Evolutionary conservation across 2,329 filamentous ascomycete genomes (phyloP), one percentile per base, ranked within the genome.

Genomic region (Aspergillus nomiae): DNA sequence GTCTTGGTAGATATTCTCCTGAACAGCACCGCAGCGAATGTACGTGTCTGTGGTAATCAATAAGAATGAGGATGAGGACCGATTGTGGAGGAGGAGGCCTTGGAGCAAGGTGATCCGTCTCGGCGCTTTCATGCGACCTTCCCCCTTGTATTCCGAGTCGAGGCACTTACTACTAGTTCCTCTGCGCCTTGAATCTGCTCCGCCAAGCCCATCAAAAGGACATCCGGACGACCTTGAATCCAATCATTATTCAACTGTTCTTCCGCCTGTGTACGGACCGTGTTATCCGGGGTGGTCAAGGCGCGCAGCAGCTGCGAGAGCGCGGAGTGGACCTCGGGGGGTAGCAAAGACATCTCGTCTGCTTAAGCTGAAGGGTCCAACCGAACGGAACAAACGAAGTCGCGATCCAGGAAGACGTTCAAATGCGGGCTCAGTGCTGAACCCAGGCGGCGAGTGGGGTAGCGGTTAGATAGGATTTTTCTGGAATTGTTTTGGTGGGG

Each of bases 21-120:
- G 81, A 99, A 98, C 67, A 99, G 90, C 53, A 99, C 92, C 60
- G 95, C 92, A 59, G 93, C 89, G 77, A 97, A 99, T 19, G 94
- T 92, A 73, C 95, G 91, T 64, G 89, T 90, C 94, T 97, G 73
- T 64, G 41, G n/a, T 43, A 48, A 56, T 60, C 28, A 59, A 57
- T 62, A 32, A 59, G 58, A 56, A 58, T 61, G 32, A 50, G 34
- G 46, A 48, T 36, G 14, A 38, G n/a, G 51, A 36, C 32, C 30
- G n/a, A 41, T 38, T n/a, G 30, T 26, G 34, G 19, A 53, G 19
- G 43, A 46, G 21, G 51, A 38, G 51, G 51, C 21, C 30, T 28
- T 38, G 32, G 51, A 38, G 21, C 14, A 38, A 56, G 45, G 50
- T 19, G 12, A 56, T 38, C 19, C 38, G 8, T 21, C 28, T 43